A percentile compares a stretch with the other conserved stretches of the same genome.
These are phyloP conservation scores for Amphirosellinia nigrospora DNA, from an alignment of 495 filamentous ascomycete species.

Conservation along the genomic window DNA sequence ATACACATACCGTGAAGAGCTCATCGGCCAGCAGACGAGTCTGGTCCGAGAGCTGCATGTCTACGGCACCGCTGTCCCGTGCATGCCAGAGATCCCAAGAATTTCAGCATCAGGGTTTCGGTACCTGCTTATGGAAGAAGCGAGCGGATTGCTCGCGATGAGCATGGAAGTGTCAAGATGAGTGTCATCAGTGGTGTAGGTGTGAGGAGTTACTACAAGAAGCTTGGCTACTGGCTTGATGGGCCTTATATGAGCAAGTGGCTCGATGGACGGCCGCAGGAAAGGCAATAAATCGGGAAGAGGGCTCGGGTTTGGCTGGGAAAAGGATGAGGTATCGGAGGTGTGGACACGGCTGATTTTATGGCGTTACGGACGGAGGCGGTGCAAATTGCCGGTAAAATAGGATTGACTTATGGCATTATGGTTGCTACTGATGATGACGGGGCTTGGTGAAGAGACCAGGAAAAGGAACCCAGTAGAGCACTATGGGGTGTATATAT, in stretches of 20 bases:
- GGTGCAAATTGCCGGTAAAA: neutral
- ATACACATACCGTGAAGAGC: slow-evolving; percentile 89
- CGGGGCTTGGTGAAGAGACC: neutral
- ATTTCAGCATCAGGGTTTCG: slow-evolving; percentile 99
- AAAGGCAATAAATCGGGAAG: neutral
- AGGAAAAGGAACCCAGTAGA: no score
- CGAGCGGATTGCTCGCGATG: slow-evolving; percentile 89
- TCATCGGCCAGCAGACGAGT: slow-evolving; percentile 84
- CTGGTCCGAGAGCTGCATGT: slow-evolving; percentile 95
- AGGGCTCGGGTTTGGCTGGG: neutral
- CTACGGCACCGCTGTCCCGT: slow-evolving; percentile 93
- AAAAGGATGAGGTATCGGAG: neutral
- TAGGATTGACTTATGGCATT: neutral
- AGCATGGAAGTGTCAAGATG: slow-evolving; percentile 92
- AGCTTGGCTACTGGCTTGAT: slow-evolving; percentile 90
- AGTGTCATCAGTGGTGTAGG: slow-evolving; percentile 95
- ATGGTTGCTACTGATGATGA: neutral
- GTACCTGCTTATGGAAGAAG: slow-evolving; percentile 98
- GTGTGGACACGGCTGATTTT: neutral
- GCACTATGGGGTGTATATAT: no score
- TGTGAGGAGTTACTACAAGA: slow-evolving; percentile 90
- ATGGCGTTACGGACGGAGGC: neutral
- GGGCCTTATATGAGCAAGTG: slow-evolving; percentile 89
- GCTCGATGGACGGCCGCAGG: slow-evolving; percentile 49
- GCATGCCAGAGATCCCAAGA: slow-evolving; percentile 88